phyloP scores from a whole-genome alignment of 179 eudicot species.

The Actinidia polygama region DNA sequence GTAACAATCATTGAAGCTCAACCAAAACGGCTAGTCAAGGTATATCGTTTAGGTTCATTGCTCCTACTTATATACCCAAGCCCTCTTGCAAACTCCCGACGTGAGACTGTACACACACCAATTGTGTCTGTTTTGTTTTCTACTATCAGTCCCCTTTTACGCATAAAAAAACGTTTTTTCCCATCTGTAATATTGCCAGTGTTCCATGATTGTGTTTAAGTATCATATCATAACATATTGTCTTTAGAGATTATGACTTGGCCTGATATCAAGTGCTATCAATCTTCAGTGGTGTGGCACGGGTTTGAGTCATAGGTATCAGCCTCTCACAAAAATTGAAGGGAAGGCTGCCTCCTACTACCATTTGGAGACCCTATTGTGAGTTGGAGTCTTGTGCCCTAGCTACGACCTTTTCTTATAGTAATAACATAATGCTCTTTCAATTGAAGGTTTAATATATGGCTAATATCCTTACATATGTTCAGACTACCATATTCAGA shows the following conservation, averaged over 20 bases:
- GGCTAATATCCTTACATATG: background rate
- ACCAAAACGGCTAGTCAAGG: background rate
- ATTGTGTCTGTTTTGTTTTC: background rate
- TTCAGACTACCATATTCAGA: background rate
- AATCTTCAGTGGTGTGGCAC: no score
- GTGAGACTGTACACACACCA: background rate
- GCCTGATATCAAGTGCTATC: background rate
- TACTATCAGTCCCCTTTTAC: background rate
- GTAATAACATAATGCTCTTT: background rate
- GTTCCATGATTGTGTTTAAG: background rate
- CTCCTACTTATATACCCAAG: background rate
- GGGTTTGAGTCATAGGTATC: no score
- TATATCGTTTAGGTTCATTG: background rate
- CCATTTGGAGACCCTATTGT: no score
- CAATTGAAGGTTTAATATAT: background rate
- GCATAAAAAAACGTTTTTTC: background rate
- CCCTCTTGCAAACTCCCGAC: background rate
- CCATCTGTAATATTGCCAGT: background rate
- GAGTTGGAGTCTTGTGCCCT: no score
- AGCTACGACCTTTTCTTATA: no score
- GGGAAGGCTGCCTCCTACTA: no score
- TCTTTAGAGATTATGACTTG: background rate
- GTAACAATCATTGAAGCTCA: background rate
- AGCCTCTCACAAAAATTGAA: no score
- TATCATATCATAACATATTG: background rate